Base-by-base conservation (phyloP, 2,329 filamentous ascomycete genomes). In the Hymenotorrendiella dingleyae region DNA sequence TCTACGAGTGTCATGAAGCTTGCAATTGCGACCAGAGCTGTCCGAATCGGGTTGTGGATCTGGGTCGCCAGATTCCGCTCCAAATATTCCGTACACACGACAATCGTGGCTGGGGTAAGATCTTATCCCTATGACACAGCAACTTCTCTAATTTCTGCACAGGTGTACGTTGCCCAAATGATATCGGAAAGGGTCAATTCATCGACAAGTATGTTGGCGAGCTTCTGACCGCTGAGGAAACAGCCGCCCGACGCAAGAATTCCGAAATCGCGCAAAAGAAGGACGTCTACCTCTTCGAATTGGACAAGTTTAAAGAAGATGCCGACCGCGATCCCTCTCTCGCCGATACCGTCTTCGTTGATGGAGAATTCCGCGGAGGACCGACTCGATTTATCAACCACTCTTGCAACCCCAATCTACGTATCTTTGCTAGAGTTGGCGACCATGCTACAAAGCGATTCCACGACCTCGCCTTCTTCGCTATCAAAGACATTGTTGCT, bases 301-400 rank as follows among this genome's bases (percentile, higher is more conserved):
- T 94, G 1, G 87, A 94, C 67, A 93, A 93, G 59, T 91, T 90
- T 58, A 76, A 46, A 21, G 39, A 70, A 1, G 74, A 84, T 42
- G 65, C 70, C 0, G 54, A 70, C 32, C 43, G 39, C 7, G 43
- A 5, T 78, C 74, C 1, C 64, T 71, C 8, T 1, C 68, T 84
- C 0, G 67, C 70, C 3, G 73, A 71, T 0, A 66, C 72, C 5
- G 71, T 78, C 12, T 64, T 84, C 4, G 73, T 81, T 0, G 80
- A 82, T 43, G 87, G 87, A 9, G 82, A 90, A 60, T 84, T 84
- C 60, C 79, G 82, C 69, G 85, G 86, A 1, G 85, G 85, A 0
- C 84, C 85, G 0, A 86, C 84, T 0, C 76, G 86, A 3, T 93
- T 91, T 62, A 84, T 91, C 61, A 93, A 93, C 55, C 86, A 93